Conservation (phyloP, 139 green algal genomes). For the Picochlorum sp. region DNA sequence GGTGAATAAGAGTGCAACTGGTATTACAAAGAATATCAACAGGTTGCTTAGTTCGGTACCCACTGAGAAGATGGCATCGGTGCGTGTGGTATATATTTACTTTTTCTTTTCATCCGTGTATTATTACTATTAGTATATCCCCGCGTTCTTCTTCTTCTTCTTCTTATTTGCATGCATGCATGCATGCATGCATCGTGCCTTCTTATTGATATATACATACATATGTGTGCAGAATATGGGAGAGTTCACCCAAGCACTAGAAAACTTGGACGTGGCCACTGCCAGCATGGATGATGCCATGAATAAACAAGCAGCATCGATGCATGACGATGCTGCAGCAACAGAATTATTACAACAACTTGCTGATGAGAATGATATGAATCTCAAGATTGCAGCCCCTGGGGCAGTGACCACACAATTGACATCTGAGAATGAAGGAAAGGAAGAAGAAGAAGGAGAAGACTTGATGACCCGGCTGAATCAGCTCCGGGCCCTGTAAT, state of each 20-base stretch:
- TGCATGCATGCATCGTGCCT: too few species aligned
- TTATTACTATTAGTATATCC: too few species aligned
- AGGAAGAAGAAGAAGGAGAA: neutral
- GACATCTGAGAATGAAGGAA: neutral
- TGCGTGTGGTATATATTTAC: neutral
- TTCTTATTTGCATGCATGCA: too few species aligned
- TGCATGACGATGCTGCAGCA: slow-evolving; percentile 93
- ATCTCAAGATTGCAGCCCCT: slow-evolving; percentile 55
- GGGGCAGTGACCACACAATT: neutral
- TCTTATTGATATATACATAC: too few species aligned
- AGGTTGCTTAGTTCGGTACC: slow-evolving; percentile 77
- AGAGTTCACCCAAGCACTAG: slow-evolving; percentile 93
- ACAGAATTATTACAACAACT: slow-evolving; percentile 74
- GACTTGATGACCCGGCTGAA: neutral
- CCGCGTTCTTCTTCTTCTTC: too few species aligned
- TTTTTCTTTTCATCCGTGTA: too few species aligned
- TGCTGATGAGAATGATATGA: slow-evolving; percentile 78
- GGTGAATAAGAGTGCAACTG: slow-evolving; percentile 86
- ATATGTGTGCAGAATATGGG: slow-evolving; percentile 69
- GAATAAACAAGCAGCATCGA: slow-evolving; percentile 68
- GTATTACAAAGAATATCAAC: slow-evolving; percentile 91
- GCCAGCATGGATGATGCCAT: slow-evolving; percentile 87
- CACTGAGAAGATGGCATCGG: slow-evolving; percentile 70
- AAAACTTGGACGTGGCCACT: slow-evolving; percentile 91
- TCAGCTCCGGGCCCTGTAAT: neutral